phyloP scores from a whole-genome alignment of 202 grass and related monocot species.

The Schoenoplectus triqueter region DNA sequence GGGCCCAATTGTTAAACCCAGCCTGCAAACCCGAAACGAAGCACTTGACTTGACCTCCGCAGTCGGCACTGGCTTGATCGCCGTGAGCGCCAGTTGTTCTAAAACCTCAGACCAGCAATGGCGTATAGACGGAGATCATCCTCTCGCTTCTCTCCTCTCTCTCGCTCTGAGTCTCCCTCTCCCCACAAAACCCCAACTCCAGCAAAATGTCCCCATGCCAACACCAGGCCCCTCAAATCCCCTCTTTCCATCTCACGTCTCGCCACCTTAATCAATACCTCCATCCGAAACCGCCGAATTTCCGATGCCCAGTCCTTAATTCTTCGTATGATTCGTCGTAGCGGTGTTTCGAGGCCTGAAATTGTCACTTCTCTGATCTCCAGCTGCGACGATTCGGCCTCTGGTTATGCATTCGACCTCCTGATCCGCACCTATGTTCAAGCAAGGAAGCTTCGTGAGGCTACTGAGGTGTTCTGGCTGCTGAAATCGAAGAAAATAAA shows the following conservation, averaged over 20 bases:
- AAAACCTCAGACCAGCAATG: not conserved
- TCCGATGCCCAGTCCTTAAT: constrained; percentile 74
- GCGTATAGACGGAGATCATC: constrained; percentile 9
- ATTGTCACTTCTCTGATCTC: constrained; percentile 54
- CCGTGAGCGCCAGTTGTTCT: not conserved
- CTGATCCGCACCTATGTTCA: constrained; percentile 97
- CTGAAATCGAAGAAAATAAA: constrained; percentile 49
- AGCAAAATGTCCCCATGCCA: not conserved
- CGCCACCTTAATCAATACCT: constrained; percentile 42
- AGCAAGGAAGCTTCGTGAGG: constrained; percentile 81
- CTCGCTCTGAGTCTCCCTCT: constrained; percentile 3
- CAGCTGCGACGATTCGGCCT: constrained; percentile 33
- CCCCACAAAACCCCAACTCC: constrained; percentile 17
- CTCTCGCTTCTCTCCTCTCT: not conserved
- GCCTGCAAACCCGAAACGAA: too few relatives aligned
- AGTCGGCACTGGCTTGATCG: too few relatives aligned
- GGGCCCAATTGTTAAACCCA: too few relatives aligned
- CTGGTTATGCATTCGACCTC: constrained; percentile 69
- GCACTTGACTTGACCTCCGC: too few relatives aligned
- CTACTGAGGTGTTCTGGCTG: constrained; percentile 73
- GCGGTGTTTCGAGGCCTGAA: constrained; percentile 59
- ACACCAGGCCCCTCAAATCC: not conserved
- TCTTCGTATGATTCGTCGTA: constrained; percentile 81
- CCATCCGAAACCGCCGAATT: constrained; percentile 44
- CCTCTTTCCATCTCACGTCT: constrained; percentile 36